Base-by-base conservation (phyloP, 1,284 basidiomycete species). In the Retiboletus fuscus region DNA sequence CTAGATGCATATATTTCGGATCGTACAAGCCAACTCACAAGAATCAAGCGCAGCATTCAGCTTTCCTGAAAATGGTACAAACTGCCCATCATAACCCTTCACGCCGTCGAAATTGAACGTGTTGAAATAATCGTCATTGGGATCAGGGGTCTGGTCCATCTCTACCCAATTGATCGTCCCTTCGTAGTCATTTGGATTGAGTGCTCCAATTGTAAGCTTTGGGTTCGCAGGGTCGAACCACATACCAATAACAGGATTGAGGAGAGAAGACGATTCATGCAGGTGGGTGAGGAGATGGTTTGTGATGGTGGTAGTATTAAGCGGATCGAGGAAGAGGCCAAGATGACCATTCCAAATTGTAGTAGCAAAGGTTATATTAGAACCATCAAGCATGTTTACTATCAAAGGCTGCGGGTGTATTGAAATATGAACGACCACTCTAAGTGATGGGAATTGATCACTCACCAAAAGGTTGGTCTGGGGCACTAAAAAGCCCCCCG, bases 151-250 rank as follows among this genome's bases (percentile, higher is more conserved):
- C 55, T 74, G 69, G 43, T 72, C 22, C n/a, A 81, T 61, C 46
- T 71, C 71, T 28, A 82, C 78, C 78, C 82, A 81, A 46, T 81
- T 80, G 41, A 82, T 81, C 16, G 72, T 73, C 47, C 81, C 80
- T 69, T 81, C 76, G 26, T 82, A 82, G 43, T 81, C 81, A 18
- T 79, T 77, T 24, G 78, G 81, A 47, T 82, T 81, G 13, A 81
- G 81, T 3, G 78, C 78, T 1, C 81, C 80, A 46, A 82, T 78
- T 15, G 80, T 82, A 30, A 81, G 41, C 57, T 76, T 82, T 7
- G 81, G 78, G n/a, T 80, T 73, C 15, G 26, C 61, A 43, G 76
- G 73, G 65, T 82, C 79, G 41, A 81, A 81, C 15, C 79, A 72
- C 74, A 81, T 78, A 12, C 74, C 80, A 7, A 82, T 41, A n/a